Evolutionary conservation across 2,329 filamentous ascomycete species (phyloP), one percentile per base, ranked within the genome.

Genomic region (Paraphaeosphaeria minitans): DNA sequence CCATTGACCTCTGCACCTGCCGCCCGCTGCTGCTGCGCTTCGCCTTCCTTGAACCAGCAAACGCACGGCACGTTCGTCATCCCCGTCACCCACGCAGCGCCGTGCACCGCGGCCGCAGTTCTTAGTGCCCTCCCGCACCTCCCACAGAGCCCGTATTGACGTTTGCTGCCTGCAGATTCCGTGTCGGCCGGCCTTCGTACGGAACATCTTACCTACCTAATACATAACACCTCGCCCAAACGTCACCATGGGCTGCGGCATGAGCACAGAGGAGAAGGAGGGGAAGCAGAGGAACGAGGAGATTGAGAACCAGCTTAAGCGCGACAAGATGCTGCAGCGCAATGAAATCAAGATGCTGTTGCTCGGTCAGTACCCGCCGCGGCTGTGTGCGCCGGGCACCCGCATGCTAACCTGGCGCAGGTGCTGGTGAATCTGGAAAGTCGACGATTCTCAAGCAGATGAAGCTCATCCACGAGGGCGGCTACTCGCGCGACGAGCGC

Each of bases 281-380:
- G 94, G 95, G 83, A 98, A 97, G 91, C 92, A 93, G 85, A 90
- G 95, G 73, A 98, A 99, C 79, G 95, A 99, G 86, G 94, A 98
- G 88, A 99, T 99, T 77, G 95, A 99, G 83, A 98, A 97, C 80
- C 94, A 98, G 85, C 85, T 98, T 78, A 98, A 97, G 87, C 87
- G 92, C 79, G 95, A 99, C 78, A 96, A 96, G 83, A 91, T 98
- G 91, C 90, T 96, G 85, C 93, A 97, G 84, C 90, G 94, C 74
- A 99, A 99, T 73, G 95, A 99, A 83, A 99, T 99, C 84, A 99
- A 99, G 87, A 98, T 99, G 95, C 85, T 99, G 73, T 87, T 99
- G 74, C 89, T 99, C 74, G 95, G 95, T 97, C 87, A 77, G 89
- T 84, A 60, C 66, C 54, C 55, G 49, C 53, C 49, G n/a, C 27